Evolutionary conservation across 164 flowering plant species (phyloP).

Genomic region (Echeveria elegans): DNA sequence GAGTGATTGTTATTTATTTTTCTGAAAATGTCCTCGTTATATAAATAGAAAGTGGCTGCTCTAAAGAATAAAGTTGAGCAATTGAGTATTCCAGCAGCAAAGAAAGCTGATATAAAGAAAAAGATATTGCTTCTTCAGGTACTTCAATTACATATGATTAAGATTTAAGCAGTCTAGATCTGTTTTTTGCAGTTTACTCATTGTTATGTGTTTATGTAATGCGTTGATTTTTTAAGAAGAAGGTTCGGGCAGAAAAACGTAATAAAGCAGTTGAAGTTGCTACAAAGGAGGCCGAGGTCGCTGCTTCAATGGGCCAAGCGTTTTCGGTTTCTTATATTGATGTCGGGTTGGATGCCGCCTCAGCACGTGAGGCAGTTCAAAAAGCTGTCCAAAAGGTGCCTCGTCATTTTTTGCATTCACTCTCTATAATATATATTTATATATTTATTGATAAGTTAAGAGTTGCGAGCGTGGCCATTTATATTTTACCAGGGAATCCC

Average conservation of each 20-base stretch:
- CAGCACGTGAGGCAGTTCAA: slow-evolving; percentile 83
- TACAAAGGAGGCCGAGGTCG: slow-evolving; percentile 50
- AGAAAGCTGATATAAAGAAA: slow-evolving; percentile 64
- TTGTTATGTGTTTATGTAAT: background rate
- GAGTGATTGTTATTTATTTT: background rate
- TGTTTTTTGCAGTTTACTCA: background rate
- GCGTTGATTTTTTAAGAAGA: slow-evolving; percentile 41
- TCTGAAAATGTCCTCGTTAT: no score
- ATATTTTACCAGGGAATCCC: slow-evolving; percentile 56
- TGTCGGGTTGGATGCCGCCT: slow-evolving; percentile 77
- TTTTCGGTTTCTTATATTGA: slow-evolving; percentile 61
- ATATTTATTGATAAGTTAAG: background rate
- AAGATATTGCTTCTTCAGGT: slow-evolving; percentile 72
- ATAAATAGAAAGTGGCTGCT: slow-evolving; percentile 86
- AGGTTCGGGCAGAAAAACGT: slow-evolving; percentile 62
- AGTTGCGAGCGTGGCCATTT: slow-evolving; percentile 3
- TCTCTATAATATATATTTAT: no score
- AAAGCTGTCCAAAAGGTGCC: slow-evolving; percentile 57
- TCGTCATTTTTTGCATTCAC: background rate
- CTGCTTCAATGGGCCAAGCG: slow-evolving; percentile 58
- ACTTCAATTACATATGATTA: background rate
- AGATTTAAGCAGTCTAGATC: no score
- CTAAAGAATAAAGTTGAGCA: slow-evolving; percentile 65
- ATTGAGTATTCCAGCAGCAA: slow-evolving; percentile 75
- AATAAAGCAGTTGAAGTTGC: slow-evolving; percentile 59